phyloP scores from a whole-genome alignment of 495 filamentous ascomycete genomes.

The Pseudotulostoma volvatum region DNA sequence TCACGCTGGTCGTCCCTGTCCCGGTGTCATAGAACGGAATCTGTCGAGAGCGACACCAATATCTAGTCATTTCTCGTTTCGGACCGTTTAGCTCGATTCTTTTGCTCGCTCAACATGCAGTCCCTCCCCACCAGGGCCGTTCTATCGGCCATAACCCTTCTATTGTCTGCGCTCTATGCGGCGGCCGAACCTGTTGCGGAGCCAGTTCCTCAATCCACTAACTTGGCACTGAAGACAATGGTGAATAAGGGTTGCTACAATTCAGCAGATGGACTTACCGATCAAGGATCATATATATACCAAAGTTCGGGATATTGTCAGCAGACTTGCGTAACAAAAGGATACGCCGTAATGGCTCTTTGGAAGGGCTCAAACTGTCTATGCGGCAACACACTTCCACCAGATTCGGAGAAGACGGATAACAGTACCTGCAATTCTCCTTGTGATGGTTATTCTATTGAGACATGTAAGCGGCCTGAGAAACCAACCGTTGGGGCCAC shows the following conservation, averaged over 20 bases:
- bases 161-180: slow-evolving; percentile 13
- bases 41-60: slow-evolving; percentile 12
- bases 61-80: not conserved
- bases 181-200: slow-evolving; percentile 10
- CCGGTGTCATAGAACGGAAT: slow-evolving; percentile 8
- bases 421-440: slow-evolving; percentile 19
- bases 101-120: slow-evolving; percentile 18
- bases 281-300: slow-evolving; percentile 25
- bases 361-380: slow-evolving; percentile 27
- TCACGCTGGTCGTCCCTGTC: slow-evolving; percentile 33
- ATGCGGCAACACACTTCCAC: slow-evolving; percentile 31
- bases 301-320: slow-evolving; percentile 36
- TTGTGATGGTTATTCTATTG: slow-evolving; percentile 27
- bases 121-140: slow-evolving; percentile 14
- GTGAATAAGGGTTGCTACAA: slow-evolving; percentile 18
- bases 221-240: slow-evolving; percentile 2
- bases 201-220: slow-evolving; percentile 2
- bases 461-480: slow-evolving; percentile 28
- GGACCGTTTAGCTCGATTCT: slow-evolving; percentile 4
- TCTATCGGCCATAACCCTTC: slow-evolving; percentile 14
- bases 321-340: slow-evolving; percentile 16
- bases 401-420: slow-evolving; percentile 21
- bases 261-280: slow-evolving; percentile 11
- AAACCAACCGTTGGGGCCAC: not conserved
- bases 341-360: slow-evolving; percentile 26